Percentiles rank a stretch among this genome's conserved stretches.
Conservation (phyloP, 768 basidiomycete species). For the Clathrus columnatus region DNA sequence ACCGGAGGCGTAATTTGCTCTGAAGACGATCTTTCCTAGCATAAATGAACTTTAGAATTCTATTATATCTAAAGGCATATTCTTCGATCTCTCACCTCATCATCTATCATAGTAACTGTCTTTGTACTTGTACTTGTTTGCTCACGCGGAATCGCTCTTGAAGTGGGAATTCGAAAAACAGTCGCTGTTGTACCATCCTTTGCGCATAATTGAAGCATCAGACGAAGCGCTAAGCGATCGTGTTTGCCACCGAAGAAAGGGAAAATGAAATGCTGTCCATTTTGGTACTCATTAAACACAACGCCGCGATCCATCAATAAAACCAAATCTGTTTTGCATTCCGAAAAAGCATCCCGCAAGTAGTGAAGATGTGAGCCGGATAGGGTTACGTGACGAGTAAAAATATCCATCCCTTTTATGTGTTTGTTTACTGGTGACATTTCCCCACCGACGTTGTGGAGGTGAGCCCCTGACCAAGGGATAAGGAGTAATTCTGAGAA, state of each 20-base stretch:
- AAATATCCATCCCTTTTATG: slow-evolving; percentile 7
- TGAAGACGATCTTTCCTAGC: neutral
- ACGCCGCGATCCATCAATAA: slow-evolving; percentile 65
- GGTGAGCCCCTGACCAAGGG: slow-evolving; percentile 45
- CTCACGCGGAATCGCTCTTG: neutral
- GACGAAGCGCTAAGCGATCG: slow-evolving; percentile 77
- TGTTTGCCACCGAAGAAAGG: slow-evolving; percentile 95
- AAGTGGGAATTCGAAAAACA: slow-evolving; percentile 47
- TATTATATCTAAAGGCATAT: neutral
- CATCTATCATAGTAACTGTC: neutral
- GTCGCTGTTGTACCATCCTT: slow-evolving; percentile 64
- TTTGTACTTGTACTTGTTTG: neutral
- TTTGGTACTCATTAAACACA: slow-evolving; percentile 18
- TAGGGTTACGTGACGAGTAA: neutral
- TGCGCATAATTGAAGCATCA: slow-evolving; percentile 76
- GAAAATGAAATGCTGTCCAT: slow-evolving; percentile 60
- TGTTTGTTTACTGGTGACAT: slow-evolving; percentile 17
- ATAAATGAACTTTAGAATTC: neutral
- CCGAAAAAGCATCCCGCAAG: slow-evolving; percentile 69
- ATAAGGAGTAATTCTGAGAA: slow-evolving; percentile 69
- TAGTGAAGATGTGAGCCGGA: slow-evolving; percentile 56
- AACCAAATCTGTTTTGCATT: slow-evolving; percentile 66
- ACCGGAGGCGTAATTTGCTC: neutral
- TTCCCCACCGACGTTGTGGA: slow-evolving; percentile 6
- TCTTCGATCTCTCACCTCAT: neutral